phyloP scores from a whole-genome alignment of 1,284 basidiomycete genomes.

The Rhodotorula sp. region DNA sequence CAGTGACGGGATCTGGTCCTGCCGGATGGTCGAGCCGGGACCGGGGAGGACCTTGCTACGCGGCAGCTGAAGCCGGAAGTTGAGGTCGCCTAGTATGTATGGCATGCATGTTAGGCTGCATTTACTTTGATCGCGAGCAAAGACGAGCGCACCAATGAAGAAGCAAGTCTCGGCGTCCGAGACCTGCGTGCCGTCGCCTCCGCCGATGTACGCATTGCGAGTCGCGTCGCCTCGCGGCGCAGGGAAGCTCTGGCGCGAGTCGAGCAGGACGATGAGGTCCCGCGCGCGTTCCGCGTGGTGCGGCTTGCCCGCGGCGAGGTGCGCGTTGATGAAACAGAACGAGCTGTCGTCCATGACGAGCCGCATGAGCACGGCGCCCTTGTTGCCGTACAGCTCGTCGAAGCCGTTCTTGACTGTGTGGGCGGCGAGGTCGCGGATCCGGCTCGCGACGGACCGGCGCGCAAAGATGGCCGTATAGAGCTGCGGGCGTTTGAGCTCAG shows the following conservation, averaged over 20 bases:
- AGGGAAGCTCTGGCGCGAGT: conserved; percentile 71
- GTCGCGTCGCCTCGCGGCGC: conserved; percentile 55
- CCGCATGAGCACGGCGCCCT: conserved; percentile 83
- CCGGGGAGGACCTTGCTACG: conserved; percentile 73
- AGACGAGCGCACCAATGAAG: conserved; percentile 69
- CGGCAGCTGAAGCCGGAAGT: conserved; percentile 89
- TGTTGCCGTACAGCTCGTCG: conserved; percentile 91
- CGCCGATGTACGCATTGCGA: conserved; percentile 70
- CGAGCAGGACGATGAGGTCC: conserved; percentile 80
- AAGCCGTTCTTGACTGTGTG: conserved; percentile 87
- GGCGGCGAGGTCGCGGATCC: conserved; percentile 70
- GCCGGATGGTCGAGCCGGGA: conserved; percentile 53
- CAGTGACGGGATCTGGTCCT: conserved; percentile 66
- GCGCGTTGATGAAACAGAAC: conserved; percentile 91
- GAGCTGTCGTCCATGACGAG: conserved; percentile 73
- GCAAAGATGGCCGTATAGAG: conserved; percentile 86
- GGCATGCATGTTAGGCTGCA: too few relatives aligned
- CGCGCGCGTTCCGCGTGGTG: conserved; percentile 78
- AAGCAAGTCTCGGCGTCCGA: conserved; percentile 92
- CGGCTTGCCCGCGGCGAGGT: conserved; percentile 89
- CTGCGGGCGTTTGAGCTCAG: background rate
- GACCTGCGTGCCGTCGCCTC: conserved; percentile 91
- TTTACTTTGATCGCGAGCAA: too few relatives aligned
- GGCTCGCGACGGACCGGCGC: conserved; percentile 55
- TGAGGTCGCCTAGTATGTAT: conserved; percentile 70